Conservation (phyloP, 1,284 basidiomycete genomes). For the Bjerkandera adusta region DNA sequence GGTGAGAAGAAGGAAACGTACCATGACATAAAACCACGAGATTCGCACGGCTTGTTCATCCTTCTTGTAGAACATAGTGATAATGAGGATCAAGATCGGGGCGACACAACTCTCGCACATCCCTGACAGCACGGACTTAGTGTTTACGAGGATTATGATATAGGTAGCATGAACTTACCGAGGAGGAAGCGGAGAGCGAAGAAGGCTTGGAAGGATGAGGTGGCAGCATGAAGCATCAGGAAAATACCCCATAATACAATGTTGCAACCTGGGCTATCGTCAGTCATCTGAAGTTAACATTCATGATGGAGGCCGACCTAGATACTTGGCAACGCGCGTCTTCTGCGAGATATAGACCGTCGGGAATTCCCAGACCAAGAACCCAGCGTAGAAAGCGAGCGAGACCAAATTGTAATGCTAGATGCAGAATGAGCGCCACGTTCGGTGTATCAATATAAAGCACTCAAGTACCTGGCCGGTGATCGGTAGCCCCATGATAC, state of each 20-base stretch:
- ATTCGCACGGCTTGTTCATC: slow-evolving; percentile 60
- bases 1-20: slow-evolving; percentile 26
- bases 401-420: slow-evolving; percentile 64
- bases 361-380: slow-evolving; percentile 64
- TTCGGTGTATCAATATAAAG: background rate
- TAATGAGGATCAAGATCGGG: slow-evolving; percentile 60
- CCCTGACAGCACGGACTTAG: slow-evolving; percentile 34
- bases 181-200: slow-evolving; percentile 62
- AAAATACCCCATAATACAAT: slow-evolving; percentile 61
- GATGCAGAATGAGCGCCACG: slow-evolving; percentile 9
- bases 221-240: slow-evolving; percentile 59
- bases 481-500: slow-evolving; percentile 48
- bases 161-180: slow-evolving; percentile 36
- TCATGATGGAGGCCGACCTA: slow-evolving; percentile 40
- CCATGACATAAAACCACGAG: slow-evolving; percentile 71
- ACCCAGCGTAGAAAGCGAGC: slow-evolving; percentile 65
- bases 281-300: background rate
- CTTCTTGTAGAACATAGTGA: slow-evolving; percentile 72
- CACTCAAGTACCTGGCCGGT: slow-evolving; percentile 44
- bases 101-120: slow-evolving; percentile 68
- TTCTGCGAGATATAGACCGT: slow-evolving; percentile 67
- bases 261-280: slow-evolving; percentile 43
- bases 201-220: slow-evolving; percentile 56
- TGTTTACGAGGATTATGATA: background rate
- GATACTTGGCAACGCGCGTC: slow-evolving; percentile 57